Evolutionary conservation across 2,329 filamentous ascomycete genomes (phyloP).

Genomic region (Tolypocladium tropicale): DNA sequence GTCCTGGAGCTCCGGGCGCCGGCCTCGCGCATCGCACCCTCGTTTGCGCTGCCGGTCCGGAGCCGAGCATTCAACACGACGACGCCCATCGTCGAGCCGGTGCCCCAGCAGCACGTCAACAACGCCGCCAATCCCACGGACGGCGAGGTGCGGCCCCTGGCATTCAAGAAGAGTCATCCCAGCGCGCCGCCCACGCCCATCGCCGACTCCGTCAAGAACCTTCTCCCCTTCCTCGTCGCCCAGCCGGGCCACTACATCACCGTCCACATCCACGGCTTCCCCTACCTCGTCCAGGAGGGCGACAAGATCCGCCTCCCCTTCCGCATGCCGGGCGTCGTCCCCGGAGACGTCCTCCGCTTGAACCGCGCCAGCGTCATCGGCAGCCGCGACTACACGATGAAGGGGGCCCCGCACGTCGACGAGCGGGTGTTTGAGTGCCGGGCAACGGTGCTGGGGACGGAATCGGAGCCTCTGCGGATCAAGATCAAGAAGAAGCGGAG

Average conservation of each 20-base stretch:
- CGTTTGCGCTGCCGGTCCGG: constrained; percentile 16
- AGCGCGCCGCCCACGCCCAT: constrained; percentile 27
- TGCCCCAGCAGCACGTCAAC: constrained; percentile 20
- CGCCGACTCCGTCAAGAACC: constrained; percentile 43
- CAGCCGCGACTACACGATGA: constrained; percentile 81
- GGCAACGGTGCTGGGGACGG: constrained; percentile 73
- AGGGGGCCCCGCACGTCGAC: constrained; percentile 73
- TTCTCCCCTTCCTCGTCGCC: constrained; percentile 61
- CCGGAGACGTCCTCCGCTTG: constrained; percentile 79
- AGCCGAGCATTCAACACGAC: constrained; percentile 35
- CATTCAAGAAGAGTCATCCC: constrained; percentile 30
- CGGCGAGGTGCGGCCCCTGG: constrained; percentile 21
- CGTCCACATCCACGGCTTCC: constrained; percentile 66
- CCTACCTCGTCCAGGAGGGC: constrained; percentile 69
- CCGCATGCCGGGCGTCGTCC: constrained; percentile 62
- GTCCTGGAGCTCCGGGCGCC: constrained; percentile 47
- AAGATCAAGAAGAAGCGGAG: constrained; percentile 77
- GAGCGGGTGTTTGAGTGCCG: constrained; percentile 76
- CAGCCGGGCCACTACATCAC: constrained; percentile 73
- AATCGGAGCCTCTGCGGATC: constrained; percentile 66
- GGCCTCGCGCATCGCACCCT: constrained; percentile 12
- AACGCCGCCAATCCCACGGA: constrained; percentile 27
- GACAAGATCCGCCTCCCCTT: constrained; percentile 71
- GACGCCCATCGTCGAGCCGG: constrained; percentile 36
- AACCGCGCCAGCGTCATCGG: constrained; percentile 78